A percentile compares a stretch with the other conserved stretches of the same genome.
phyloP scores from a whole-genome alignment of 108 stramenopile genomes.

The Skeletonema marinoi region DNA sequence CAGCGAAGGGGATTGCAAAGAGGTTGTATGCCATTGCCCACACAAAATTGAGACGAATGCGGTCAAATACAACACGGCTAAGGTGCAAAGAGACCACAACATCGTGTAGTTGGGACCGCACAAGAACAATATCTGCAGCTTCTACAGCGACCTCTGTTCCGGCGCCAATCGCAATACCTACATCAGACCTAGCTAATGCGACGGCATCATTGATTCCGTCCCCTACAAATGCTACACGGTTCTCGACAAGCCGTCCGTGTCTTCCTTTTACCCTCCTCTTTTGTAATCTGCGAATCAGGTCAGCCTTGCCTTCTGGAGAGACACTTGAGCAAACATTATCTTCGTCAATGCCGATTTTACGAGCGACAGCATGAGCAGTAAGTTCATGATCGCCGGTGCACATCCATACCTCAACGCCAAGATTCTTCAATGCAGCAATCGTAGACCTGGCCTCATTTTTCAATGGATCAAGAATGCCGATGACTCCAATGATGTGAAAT shows the following conservation, averaged over 20 bases:
- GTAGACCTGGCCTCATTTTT: slow-evolving; percentile 76
- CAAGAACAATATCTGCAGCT: slow-evolving; percentile 93
- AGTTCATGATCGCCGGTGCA: slow-evolving; percentile 94
- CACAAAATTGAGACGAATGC: slow-evolving; percentile 90
- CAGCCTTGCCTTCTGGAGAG: slow-evolving; percentile 83
- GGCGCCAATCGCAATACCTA: slow-evolving; percentile 96
- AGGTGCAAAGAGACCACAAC: slow-evolving; percentile 92
- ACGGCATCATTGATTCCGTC: slow-evolving; percentile 98
- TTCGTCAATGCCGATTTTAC: slow-evolving; percentile 66
- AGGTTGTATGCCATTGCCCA: slow-evolving; percentile 97
- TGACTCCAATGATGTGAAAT: slow-evolving; percentile 58
- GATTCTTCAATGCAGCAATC: slow-evolving; percentile 56
- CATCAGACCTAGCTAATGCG: slow-evolving; percentile 93
- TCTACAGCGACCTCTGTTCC: slow-evolving; percentile 97
- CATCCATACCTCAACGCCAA: slow-evolving; percentile 95
- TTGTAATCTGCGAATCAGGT: slow-evolving; percentile 62
- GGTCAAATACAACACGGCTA: slow-evolving; percentile 81
- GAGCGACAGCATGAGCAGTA: slow-evolving; percentile 89
- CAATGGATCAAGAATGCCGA: slow-evolving; percentile 88
- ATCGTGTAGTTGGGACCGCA: slow-evolving; percentile 85
- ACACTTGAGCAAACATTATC: slow-evolving; percentile 74
- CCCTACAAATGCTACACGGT: slow-evolving; percentile 91
- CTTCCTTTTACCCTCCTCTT: slow-evolving; percentile 39
- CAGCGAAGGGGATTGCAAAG: slow-evolving; percentile 93
- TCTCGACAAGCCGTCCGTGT: slow-evolving; percentile 6